Conservation (phyloP, 164 flowering plant genomes). For the Litsea cubeba region DNA sequence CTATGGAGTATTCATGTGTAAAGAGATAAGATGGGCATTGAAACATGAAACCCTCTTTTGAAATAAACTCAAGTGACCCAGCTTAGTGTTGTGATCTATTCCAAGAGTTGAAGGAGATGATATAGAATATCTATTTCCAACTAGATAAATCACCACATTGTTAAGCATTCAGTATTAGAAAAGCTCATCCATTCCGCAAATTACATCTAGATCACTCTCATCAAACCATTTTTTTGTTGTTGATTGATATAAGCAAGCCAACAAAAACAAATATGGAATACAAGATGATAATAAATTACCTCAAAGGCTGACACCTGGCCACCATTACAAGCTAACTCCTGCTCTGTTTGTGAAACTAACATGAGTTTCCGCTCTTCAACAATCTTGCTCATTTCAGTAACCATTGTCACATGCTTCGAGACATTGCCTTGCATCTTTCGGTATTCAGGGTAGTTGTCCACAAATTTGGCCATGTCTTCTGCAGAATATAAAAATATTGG, state of each 20-base stretch:
- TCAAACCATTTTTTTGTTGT: not conserved
- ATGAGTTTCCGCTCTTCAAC: slow-evolving; percentile 91
- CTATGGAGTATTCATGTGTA: too few relatives aligned
- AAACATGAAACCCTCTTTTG: too few relatives aligned
- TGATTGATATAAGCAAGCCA: not conserved
- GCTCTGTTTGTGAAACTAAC: slow-evolving; percentile 93
- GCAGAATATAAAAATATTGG: slow-evolving; percentile 26
- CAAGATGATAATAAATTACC: slow-evolving; percentile 35
- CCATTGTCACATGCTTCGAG: slow-evolving; percentile 93
- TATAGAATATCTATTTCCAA: too few relatives aligned
- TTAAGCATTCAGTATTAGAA: too few relatives aligned
- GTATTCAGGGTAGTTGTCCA: slow-evolving; percentile 94
- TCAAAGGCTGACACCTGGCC: slow-evolving; percentile 96
- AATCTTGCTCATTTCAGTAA: slow-evolving; percentile 95
- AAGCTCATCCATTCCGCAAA: not conserved
- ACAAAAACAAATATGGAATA: not conserved
- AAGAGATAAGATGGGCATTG: too few relatives aligned
- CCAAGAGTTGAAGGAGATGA: too few relatives aligned
- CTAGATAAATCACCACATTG: too few relatives aligned
- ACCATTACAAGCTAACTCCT: slow-evolving; percentile 95
- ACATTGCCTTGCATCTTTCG: slow-evolving; percentile 97
- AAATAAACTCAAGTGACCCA: too few relatives aligned
- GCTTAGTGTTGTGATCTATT: too few relatives aligned
- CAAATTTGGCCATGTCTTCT: slow-evolving; percentile 99
- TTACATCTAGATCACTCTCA: not conserved